Base-by-base conservation (phyloP, 768 basidiomycete species). In the Asterophora parasitica region DNA sequence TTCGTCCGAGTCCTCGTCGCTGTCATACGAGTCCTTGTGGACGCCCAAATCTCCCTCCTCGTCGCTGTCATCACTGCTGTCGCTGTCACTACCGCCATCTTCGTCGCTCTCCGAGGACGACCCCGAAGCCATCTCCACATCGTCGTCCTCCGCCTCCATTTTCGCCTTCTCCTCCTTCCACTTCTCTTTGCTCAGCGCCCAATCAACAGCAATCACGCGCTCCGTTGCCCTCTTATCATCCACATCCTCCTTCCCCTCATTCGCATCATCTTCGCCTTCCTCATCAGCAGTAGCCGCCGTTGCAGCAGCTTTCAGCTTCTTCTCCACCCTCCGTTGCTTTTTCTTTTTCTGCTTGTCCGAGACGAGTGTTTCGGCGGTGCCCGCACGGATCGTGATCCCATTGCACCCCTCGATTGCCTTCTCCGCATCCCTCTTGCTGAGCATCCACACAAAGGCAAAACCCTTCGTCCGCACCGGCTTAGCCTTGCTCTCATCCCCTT, bases 391-490 rank as follows among this genome's bases (percentile, higher is more conserved):
- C 8, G 73, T 75, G 62, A 78, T 82, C 13, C 88, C 90, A 58
- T 95, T 95, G 52, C 88, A 82, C 10, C 73, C 80, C 57, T 82
- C 82, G 49, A 95, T 73, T 0, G 92, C 93, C 43, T 72, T 71
- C 62, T 93, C 87, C 7, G 92, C 94, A 58, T 93, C 88, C 48
- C 84, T 85, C 61, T 79, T 83, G 59, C 81, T 82, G 54, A 92
- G 65, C 80, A 91, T 92, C 91, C 92, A 95, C 8, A 98, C 83
- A 58, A 98, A 97, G 0, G 92, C 95, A 56, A 95, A 98, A 0
- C 94, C 92, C 56, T 85, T 84, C 35, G 78, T 72, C 26, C 77
- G 71, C 10, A 57, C 35, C 38, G 65, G 66, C 33, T 49, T 55
- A 20, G 41, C 50, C 7, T 48, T 39, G 10, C 53, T 51, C 38